Conservation (phyloP, 139 green algal species). For the Desmodesmus armatus region DNA sequence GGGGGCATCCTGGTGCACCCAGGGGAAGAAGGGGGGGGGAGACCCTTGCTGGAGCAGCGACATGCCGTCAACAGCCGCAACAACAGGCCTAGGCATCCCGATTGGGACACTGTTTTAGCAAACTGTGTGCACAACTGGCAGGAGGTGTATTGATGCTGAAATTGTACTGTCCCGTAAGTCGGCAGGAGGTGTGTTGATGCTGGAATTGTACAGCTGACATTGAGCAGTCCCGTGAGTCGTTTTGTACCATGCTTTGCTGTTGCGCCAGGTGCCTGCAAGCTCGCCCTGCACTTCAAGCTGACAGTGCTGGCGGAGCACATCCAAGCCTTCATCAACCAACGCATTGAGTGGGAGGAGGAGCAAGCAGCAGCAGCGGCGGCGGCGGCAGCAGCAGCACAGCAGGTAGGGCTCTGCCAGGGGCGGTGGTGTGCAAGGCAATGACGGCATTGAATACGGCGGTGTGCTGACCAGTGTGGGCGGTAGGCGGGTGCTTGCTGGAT, state of each 20-base stretch:
- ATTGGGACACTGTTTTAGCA: not conserved
- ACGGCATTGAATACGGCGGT: too few relatives aligned
- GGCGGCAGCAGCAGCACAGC: too few relatives aligned
- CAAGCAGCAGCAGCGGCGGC: conserved; percentile 25
- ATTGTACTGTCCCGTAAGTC: not conserved
- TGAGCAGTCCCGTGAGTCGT: not conserved
- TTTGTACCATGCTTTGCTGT: not conserved
- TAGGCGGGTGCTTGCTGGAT: too few relatives aligned
- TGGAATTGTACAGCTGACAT: not conserved
- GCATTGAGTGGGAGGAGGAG: conserved; percentile 24
- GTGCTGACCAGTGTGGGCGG: too few relatives aligned
- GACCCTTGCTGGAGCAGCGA: not conserved
- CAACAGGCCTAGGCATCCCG: not conserved
- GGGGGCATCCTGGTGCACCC: too few relatives aligned
- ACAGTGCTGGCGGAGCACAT: conserved; percentile 46
- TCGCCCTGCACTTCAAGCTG: conserved; percentile 65
- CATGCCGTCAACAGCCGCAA: not conserved
- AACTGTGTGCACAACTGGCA: not conserved
- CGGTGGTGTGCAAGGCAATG: too few relatives aligned
- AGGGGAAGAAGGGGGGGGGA: not conserved
- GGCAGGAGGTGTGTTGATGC: not conserved
- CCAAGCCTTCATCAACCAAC: conserved; percentile 32
- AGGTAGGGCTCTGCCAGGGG: too few relatives aligned
- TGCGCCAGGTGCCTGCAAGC: conserved; percentile 64
- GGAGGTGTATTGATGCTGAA: not conserved